Percentiles rank a stretch among this genome's conserved stretches.
phyloP scores from a whole-genome alignment of 1,139 yeast species.

The Geotrichum siamense region DNA sequence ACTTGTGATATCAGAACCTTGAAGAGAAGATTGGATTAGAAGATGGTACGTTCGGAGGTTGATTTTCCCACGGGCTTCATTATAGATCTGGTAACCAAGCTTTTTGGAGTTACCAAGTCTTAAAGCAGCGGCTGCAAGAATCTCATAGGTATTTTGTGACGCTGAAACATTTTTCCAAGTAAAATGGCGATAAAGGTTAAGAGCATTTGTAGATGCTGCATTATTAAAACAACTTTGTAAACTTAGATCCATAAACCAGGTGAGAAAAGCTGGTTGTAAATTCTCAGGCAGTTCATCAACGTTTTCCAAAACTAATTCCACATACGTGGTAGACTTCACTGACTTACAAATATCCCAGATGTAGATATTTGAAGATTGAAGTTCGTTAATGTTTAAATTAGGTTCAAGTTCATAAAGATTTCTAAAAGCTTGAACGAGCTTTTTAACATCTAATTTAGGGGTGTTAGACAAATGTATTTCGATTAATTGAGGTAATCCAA shows the following conservation, averaged over 20 bases:
- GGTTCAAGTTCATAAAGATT: not conserved
- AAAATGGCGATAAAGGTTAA: slow-evolving; percentile 21
- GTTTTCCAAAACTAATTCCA: not conserved
- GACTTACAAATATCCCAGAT: not conserved
- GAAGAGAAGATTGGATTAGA: slow-evolving; percentile 26
- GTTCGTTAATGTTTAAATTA: not conserved
- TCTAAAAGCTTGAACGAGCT: not conserved
- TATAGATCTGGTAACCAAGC: slow-evolving; percentile 26
- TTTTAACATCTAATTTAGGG: not conserved
- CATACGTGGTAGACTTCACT: not conserved
- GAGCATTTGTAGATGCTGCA: slow-evolving; percentile 1
- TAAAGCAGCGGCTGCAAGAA: slow-evolving; percentile 27
- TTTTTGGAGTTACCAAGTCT: slow-evolving; percentile 30
- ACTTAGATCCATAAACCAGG: slow-evolving; percentile 6
- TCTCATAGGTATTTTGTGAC: slow-evolving; percentile 24
- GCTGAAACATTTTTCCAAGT: slow-evolving; percentile 20
- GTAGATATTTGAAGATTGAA: not conserved
- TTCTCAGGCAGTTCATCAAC: not conserved
- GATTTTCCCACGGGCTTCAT: slow-evolving; percentile 18
- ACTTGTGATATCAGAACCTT: slow-evolving; percentile 22
- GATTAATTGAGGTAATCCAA: not conserved
- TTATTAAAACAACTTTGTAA: slow-evolving; percentile 1
- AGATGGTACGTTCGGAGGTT: slow-evolving; percentile 23
- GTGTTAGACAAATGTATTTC: not conserved
- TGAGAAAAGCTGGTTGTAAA: not conserved